Evolutionary conservation across 495 filamentous ascomycete species (phyloP).

Genomic region (Massariosphaeria phaeospora): DNA sequence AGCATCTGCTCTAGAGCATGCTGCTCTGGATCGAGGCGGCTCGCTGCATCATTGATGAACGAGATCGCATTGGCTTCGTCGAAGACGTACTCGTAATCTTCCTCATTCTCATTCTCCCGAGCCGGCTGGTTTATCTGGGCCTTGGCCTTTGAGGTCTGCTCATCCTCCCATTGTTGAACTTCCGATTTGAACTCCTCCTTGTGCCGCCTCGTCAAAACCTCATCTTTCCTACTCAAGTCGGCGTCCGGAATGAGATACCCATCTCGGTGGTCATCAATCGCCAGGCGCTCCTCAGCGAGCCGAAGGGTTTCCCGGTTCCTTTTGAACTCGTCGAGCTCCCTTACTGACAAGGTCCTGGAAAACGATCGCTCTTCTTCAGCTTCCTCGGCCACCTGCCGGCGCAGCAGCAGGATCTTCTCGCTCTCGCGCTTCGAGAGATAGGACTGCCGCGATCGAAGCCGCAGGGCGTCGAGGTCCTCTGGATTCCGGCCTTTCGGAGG

Average conservation of each 20-base stretch:
- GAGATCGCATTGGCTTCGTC: slow-evolving; percentile 85
- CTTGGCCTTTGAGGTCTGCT: slow-evolving; percentile 85
- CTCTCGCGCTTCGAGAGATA: slow-evolving; percentile 90
- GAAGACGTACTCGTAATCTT: slow-evolving; percentile 90
- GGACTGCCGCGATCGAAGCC: slow-evolving; percentile 80
- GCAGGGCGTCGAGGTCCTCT: slow-evolving; percentile 59
- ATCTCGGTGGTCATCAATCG: slow-evolving; percentile 87
- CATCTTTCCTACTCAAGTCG: slow-evolving; percentile 89
- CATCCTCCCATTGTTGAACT: slow-evolving; percentile 91
- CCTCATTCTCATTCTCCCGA: slow-evolving; percentile 74
- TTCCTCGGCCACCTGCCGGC: slow-evolving; percentile 91
- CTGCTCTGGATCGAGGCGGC: slow-evolving; percentile 55
- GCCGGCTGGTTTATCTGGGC: slow-evolving; percentile 74
- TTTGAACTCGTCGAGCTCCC: slow-evolving; percentile 85
- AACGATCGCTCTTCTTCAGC: slow-evolving; percentile 74
- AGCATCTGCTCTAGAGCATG: slow-evolving; percentile 70
- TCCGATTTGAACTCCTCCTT: slow-evolving; percentile 89
- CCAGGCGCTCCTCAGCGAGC: slow-evolving; percentile 80
- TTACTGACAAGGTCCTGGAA: slow-evolving; percentile 63
- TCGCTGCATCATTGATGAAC: slow-evolving; percentile 69
- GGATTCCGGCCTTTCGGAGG: slow-evolving; percentile 17
- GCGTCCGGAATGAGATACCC: slow-evolving; percentile 85
- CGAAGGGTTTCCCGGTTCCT: slow-evolving; percentile 82
- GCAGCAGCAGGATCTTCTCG: slow-evolving; percentile 74
- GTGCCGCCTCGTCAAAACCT: slow-evolving; percentile 87